Evolutionary conservation across 805 yeast species (phyloP).

Genomic region (Metschnikowia drakensbergensis): DNA sequence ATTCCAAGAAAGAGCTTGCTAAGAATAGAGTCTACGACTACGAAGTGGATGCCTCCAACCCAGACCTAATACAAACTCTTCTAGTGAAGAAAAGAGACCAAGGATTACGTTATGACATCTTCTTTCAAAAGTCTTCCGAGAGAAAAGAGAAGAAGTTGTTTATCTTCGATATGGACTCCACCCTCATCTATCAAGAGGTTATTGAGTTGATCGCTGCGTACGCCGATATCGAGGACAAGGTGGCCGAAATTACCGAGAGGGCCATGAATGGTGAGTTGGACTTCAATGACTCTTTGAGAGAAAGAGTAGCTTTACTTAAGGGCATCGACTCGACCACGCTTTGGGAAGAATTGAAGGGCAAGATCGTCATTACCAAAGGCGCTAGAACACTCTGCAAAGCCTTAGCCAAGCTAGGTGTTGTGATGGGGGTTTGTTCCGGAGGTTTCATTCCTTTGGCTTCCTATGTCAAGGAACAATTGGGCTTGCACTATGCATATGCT

Average conservation of each 20-base stretch:
- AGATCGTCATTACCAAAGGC: conserved; percentile 79
- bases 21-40: conserved; percentile 19
- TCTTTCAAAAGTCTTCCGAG: conserved; percentile 25
- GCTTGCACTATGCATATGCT: conserved; percentile 86
- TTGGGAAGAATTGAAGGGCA: conserved; percentile 73
- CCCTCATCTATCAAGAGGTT: conserved; percentile 92
- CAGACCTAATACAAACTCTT: conserved; percentile 12
- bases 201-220: conserved; percentile 93
- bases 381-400: conserved; percentile 66
- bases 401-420: conserved; percentile 58
- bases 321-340: conserved; percentile 72
- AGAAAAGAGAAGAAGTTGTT: conserved; percentile 51
- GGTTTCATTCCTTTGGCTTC: conserved; percentile 90
- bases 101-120: conserved; percentile 24
- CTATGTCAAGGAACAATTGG: conserved; percentile 61
- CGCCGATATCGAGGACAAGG: conserved; percentile 86
- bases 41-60: conserved; percentile 12
- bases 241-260: conserved; percentile 80
- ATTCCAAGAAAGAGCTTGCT: conserved; percentile 15
- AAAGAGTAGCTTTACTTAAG: conserved; percentile 72
- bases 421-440: conserved; percentile 87
- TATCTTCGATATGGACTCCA: conserved; percentile 97
- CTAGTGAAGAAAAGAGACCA: conserved; percentile 12
- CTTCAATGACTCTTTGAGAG: conserved; percentile 72
- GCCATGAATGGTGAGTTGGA: conserved; percentile 98